A percentile compares a stretch with the other conserved stretches of the same genome.
These are phyloP conservation scores for Pichia sp. DNA, from an alignment of 1,139 yeast genomes.

Conservation along the genomic window DNA sequence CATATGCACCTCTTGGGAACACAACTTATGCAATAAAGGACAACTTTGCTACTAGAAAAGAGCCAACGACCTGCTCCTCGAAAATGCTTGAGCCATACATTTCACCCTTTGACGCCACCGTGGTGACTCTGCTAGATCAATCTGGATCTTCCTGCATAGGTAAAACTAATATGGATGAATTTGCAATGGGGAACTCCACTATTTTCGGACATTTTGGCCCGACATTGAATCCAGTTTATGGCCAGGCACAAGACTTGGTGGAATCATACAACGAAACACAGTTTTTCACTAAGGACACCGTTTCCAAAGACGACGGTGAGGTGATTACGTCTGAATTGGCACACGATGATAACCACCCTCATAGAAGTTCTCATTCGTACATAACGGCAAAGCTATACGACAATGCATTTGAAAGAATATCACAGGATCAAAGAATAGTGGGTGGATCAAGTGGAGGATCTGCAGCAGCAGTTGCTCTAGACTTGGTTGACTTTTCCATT, in stretches of 20 bases:
- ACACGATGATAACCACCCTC: background rate
- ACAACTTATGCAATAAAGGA: conserved; percentile 59
- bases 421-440: conserved; percentile 39
- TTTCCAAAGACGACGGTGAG: conserved; percentile 7
- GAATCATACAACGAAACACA: conserved; percentile 24
- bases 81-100: conserved; percentile 50
- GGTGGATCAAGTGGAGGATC: conserved; percentile 98
- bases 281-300: conserved; percentile 18
- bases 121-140: conserved; percentile 45
- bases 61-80: conserved; percentile 76
- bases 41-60: conserved; percentile 57
- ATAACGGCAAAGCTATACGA: conserved; percentile 8
- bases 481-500: conserved; percentile 61
- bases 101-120: conserved; percentile 84
- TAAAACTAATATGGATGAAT: conserved; percentile 90
- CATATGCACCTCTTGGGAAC: conserved; percentile 22
- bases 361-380: conserved; percentile 9
- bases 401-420: conserved; percentile 2
- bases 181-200: conserved; percentile 89
- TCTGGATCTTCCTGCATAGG: conserved; percentile 61
- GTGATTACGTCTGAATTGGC: conserved; percentile 17
- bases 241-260: conserved; percentile 27
- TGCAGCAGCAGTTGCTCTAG: conserved; percentile 84
- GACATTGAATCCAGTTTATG: conserved; percentile 59
- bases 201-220: conserved; percentile 61